Conservation (phyloP, 106 monocot species). For the Ottelia alismoides region DNA sequence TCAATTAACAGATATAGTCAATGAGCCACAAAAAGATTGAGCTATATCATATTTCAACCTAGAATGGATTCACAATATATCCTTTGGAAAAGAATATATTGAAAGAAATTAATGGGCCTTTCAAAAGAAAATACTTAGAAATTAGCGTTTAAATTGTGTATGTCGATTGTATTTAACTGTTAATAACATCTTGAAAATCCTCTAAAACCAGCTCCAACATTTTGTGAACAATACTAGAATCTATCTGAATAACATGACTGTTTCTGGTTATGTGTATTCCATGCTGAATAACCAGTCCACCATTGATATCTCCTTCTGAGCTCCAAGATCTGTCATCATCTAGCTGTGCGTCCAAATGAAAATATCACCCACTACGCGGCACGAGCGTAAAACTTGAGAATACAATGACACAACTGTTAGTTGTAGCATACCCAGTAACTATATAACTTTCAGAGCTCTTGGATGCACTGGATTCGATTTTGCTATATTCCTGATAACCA, state of each 20-base stretch:
- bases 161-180: background rate
- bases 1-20: background rate
- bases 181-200: constrained; percentile 57
- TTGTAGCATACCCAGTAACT: no score
- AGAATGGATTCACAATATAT: no score
- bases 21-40: no score
- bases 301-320: constrained; percentile 82
- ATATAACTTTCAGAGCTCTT: no score
- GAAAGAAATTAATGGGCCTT: background rate
- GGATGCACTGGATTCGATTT: no score
- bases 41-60: no score
- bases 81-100: no score
- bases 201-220: constrained; percentile 87
- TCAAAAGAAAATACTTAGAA: no score
- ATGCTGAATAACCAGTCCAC: constrained; percentile 56
- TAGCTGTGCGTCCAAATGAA: constrained; percentile 28
- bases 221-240: constrained; percentile 49
- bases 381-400: no score
- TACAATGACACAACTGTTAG: no score
- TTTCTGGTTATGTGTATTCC: constrained; percentile 46
- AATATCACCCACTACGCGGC: background rate
- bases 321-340: constrained; percentile 48
- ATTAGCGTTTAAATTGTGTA: no score
- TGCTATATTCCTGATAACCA: no score
- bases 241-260: constrained; percentile 30